Conservation (phyloP, 2,329 filamentous ascomycete species). For the Chalaropsis thielavioides region DNA sequence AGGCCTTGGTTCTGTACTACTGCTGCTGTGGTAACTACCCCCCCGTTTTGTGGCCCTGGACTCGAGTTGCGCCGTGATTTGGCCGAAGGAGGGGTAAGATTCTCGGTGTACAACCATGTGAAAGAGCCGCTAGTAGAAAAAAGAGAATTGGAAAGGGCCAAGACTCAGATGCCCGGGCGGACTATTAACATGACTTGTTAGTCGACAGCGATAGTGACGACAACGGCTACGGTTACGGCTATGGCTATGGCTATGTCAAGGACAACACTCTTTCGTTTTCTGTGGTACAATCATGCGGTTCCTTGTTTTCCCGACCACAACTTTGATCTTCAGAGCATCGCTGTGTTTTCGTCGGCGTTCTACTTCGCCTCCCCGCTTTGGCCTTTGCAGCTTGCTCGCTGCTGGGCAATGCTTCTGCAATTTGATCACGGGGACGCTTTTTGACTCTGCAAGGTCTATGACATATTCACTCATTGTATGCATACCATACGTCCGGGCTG, state of each 20-base stretch:
- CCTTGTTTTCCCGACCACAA: neutral
- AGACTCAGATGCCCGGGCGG: neutral
- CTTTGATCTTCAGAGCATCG: neutral
- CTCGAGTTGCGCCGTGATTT: slow-evolving; percentile 5
- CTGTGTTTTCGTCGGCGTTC: neutral
- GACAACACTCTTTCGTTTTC: neutral
- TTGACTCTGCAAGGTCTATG: neutral
- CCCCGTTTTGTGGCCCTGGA: neutral
- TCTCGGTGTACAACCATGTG: neutral
- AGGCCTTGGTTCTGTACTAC: slow-evolving; percentile 1
- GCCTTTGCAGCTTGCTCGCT: neutral
- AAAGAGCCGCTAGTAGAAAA: neutral
- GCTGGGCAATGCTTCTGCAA: neutral
- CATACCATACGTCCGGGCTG: neutral
- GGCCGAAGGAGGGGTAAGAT: slow-evolving; percentile 6
- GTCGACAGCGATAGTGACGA: too few relatives aligned
- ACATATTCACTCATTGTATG: neutral
- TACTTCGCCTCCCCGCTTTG: slow-evolving; percentile 5
- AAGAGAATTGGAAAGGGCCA: neutral
- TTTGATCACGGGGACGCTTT: neutral
- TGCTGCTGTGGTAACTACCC: neutral
- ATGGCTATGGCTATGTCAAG: neutral
- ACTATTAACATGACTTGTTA: neutral
- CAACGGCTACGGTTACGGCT: neutral
- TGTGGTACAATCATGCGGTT: neutral